Evolutionary conservation across 495 filamentous ascomycete genomes (phyloP), one percentile per base, ranked within the genome.

Genomic region (Apodospora peruviana): DNA sequence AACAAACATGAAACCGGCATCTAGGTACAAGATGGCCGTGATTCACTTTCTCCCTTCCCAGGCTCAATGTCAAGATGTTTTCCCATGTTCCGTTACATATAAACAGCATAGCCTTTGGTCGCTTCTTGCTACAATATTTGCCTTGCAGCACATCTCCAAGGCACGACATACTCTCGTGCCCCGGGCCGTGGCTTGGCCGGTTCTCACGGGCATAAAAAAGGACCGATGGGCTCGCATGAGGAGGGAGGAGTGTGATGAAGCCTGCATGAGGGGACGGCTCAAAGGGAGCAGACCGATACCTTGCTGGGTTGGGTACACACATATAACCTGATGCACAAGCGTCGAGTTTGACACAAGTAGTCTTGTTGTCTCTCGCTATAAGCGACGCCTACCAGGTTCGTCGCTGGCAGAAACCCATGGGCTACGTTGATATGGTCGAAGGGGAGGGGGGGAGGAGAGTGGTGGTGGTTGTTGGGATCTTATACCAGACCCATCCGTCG

Each of bases 221-320:
- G 22, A 27, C 29, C 27, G 32, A 34, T 16, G 19, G 11, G 24
- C 14, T n/a, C 23, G 45, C 41, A 43, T 50, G 29, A 20, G 18
- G 20, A 44, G 40, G 40, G 40, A 47, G 40, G 45, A 23, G 50
- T 60, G 55, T 58, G 55, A 55, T 39, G 45, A 50, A 7, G 45
- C 17, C n/a, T 64, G 56, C 53, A 59, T 51, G 42, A 51, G 36
- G n/a, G n/a, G 19, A 56, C 56, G 60, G 54, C 51, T 48, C 45
- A 53, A 57, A 45, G 56, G 47, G 51, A 36, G 32, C 24, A 38
- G 7, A 22, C 18, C 16, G 16, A 32, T 36, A 23, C 35, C 22
- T 29, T 40, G 5, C 4, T 18, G 32, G 18, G 20, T 24, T 2
- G 16, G n/a, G n/a, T n/a, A n/a, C 16, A 23, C 43, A 36, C 16